A percentile compares a stretch with the other conserved stretches of the same genome.
phyloP scores from a whole-genome alignment of 257 asterid species.

The Parsonsia alboflavescens region DNA sequence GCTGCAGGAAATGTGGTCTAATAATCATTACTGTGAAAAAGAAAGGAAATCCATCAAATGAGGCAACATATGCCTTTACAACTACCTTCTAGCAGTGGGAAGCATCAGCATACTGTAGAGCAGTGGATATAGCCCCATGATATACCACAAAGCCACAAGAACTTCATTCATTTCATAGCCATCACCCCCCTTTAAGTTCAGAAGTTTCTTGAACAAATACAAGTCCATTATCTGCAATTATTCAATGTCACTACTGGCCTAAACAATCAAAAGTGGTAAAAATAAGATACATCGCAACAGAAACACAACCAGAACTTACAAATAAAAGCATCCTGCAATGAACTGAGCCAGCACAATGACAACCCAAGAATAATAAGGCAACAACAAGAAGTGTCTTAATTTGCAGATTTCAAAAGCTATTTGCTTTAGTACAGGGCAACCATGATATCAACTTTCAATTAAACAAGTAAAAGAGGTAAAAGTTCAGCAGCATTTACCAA shows the following conservation, averaged over 20 bases:
- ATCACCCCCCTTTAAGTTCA: conserved; percentile 80
- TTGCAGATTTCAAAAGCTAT: background rate
- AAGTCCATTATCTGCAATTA: conserved; percentile 52
- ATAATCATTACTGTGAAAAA: background rate
- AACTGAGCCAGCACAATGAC: background rate
- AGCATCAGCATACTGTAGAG: conserved; percentile 75
- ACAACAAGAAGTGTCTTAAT: background rate
- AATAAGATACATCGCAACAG: background rate
- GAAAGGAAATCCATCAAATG: background rate
- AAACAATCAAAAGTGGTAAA: background rate
- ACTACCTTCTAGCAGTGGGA: conserved; percentile 87
- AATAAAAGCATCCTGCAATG: background rate
- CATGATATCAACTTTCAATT: background rate
- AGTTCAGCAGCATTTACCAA: background rate
- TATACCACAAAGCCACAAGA: conserved; percentile 70
- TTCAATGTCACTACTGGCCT: background rate
- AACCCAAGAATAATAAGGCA: background rate
- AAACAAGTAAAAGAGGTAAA: background rate
- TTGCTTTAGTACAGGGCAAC: background rate
- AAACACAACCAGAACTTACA: background rate
- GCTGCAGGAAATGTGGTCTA: conserved; percentile 37
- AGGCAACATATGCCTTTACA: background rate
- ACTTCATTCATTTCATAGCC: conserved; percentile 82
- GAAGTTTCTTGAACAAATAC: conserved; percentile 74
- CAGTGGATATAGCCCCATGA: conserved; percentile 93